phyloP scores from a whole-genome alignment of 1,284 basidiomycete species.

The Papiliotrema flavescens region DNA sequence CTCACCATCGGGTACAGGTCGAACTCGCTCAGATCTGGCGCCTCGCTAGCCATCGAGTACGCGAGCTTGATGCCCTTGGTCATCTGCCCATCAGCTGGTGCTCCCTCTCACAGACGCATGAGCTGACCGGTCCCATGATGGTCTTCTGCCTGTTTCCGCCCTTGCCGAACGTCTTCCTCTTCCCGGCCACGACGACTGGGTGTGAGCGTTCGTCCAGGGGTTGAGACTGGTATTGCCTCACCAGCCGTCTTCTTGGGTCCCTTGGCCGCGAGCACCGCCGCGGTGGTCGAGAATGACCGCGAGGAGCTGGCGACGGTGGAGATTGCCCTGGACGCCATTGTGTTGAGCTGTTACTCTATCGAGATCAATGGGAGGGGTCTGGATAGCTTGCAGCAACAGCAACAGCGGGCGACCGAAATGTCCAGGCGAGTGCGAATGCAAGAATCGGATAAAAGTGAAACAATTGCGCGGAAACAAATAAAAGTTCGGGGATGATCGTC shows the following conservation, averaged over 20 bases:
- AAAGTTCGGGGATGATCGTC: not conserved
- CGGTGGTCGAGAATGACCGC: slow-evolving; percentile 17
- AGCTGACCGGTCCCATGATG: not conserved
- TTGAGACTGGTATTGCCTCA: not conserved
- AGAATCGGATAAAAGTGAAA: not conserved
- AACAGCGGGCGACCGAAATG: not conserved
- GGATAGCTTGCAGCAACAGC: not conserved
- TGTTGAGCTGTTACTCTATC: not conserved
- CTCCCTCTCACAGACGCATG: not conserved
- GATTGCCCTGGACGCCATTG: not conserved
- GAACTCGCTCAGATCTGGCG: slow-evolving; percentile 31
- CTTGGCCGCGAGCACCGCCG: slow-evolving; percentile 9
- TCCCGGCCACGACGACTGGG: not conserved
- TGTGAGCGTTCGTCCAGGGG: not conserved
- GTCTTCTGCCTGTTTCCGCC: not conserved
- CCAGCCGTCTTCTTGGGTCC: slow-evolving; percentile 6
- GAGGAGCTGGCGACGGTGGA: slow-evolving; percentile 11
- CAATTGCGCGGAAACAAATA: not conserved
- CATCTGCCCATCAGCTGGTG: not conserved
- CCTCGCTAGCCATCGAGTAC: slow-evolving; percentile 21
- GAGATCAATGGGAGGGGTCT: not conserved
- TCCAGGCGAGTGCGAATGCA: not conserved
- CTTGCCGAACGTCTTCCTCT: not conserved
- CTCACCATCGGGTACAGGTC: slow-evolving; percentile 32
- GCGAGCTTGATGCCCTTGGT: slow-evolving; percentile 14